Evolutionary conservation across 2,329 filamentous ascomycete genomes (phyloP), one percentile per base, ranked within the genome.

Genomic region (Colletotrichum cuscutae): DNA sequence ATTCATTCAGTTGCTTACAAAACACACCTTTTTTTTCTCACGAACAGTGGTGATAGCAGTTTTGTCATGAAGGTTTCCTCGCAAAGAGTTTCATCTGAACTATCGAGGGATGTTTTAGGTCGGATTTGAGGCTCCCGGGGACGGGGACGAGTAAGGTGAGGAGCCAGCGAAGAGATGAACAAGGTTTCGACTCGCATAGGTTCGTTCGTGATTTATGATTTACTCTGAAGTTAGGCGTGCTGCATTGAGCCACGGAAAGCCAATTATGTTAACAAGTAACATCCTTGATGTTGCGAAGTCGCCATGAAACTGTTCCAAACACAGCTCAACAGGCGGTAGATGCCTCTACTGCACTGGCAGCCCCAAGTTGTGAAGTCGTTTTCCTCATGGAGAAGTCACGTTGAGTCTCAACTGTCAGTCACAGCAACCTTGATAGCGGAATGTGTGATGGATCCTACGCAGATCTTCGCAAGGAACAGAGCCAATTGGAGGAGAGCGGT

Each of bases 21-120:
- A 15, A 15, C 19, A 30, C 12, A 3, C 19, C 8, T 12, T 3
- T 19, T 3, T 6, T 63, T 8, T 2, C 32, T 28, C 8, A 1
- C 15, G 3, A 12, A 35, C 5, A 26, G 46, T 24, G 26, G 35
- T 54, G 28, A 9, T n/a, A 3, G 24, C 2, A 12, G n/a, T 7
- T 22, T n/a, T 26, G n/a, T 13, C 46, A 28, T 4, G 12, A 63
- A 54, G 13, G 46, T 63, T 63, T 63, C 28, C 61, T 63, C 61
- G 46, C 13, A 53, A 63, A 35, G 61, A 26, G 61, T 63, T 63
- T 63, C 61, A 63, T 63, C 61, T 54, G 46, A 63, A 63, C n/a
- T 24, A 26, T 26, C 28, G 2, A 15, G 0, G 28, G 60, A 4
- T 49, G 12, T 37, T 35, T 12, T 26, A 13, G 2, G 11, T 53